These are phyloP conservation scores for Cryphonectria carpinicola DNA, from an alignment of 2,329 filamentous ascomycete genomes.

Conservation along the genomic window DNA sequence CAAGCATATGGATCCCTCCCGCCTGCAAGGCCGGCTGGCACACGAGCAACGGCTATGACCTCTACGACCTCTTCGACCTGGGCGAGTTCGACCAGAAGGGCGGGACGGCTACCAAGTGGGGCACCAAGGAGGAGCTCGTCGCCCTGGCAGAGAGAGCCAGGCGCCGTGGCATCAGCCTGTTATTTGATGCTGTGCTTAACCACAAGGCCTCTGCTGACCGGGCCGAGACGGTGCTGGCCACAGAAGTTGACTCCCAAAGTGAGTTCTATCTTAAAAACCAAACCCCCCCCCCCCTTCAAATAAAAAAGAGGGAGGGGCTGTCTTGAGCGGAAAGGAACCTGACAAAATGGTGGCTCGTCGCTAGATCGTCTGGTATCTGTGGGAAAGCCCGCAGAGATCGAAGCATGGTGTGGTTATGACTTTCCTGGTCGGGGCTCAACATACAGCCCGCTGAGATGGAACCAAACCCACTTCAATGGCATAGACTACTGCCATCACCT, in stretches of 20 bases:
- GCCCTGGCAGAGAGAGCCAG: conserved; percentile 55
- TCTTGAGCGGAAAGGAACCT: neutral
- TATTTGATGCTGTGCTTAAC: conserved; percentile 75
- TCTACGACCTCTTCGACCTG: conserved; percentile 69
- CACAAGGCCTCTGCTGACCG: conserved; percentile 72
- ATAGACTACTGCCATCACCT: conserved; percentile 65
- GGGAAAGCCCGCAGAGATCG: conserved; percentile 62
- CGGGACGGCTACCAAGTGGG: conserved; percentile 68
- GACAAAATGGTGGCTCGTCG: neutral
- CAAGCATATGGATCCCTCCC: conserved; percentile 70
- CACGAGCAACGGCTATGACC: conserved; percentile 68
- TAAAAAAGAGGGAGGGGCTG: too few species aligned
- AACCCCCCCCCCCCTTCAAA: too few species aligned
- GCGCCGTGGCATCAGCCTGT: conserved; percentile 57
- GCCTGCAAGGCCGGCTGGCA: conserved; percentile 69
- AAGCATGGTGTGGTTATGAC: conserved; percentile 70
- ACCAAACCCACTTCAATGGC: conserved; percentile 69
- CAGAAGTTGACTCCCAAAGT: conserved; percentile 60
- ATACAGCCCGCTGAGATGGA: conserved; percentile 67
- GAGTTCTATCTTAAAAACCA: conserved; percentile 32
- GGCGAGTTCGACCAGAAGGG: conserved; percentile 77
- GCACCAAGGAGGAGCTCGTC: conserved; percentile 62
- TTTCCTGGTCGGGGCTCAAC: conserved; percentile 63
- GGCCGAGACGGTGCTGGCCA: conserved; percentile 60
- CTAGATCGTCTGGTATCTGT: conserved; percentile 59